These are phyloP conservation scores for Beauveria bassiana DNA, from an alignment of 2,329 filamentous ascomycete genomes.

Conservation along the genomic window DNA sequence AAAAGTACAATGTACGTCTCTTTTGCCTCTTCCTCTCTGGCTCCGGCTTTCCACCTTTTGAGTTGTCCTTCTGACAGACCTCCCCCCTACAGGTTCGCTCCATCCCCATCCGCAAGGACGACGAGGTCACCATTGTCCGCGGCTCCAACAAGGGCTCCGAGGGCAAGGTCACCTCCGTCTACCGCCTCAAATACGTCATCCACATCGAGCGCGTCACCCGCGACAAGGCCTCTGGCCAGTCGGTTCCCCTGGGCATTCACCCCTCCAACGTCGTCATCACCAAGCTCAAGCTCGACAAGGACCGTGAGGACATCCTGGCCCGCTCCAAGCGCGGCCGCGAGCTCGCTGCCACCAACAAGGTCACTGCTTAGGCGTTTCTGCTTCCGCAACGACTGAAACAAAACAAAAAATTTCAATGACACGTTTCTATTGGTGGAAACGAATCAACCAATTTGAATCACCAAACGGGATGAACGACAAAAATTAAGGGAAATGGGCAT, in stretches of 20 bases:
- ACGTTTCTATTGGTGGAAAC: slow-evolving; percentile 17
- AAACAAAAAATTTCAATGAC: slow-evolving; percentile 13
- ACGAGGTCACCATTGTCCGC: slow-evolving; percentile 88
- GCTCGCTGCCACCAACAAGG: slow-evolving; percentile 64
- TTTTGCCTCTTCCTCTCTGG: not conserved
- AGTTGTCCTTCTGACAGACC: not conserved
- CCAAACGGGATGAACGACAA: slow-evolving; percentile 9
- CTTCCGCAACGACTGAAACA: slow-evolving; percentile 14
- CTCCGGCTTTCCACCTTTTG: not conserved
- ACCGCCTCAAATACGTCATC: slow-evolving; percentile 96
- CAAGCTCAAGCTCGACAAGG: slow-evolving; percentile 98
- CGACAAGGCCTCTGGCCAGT: slow-evolving; percentile 96
- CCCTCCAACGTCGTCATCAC: slow-evolving; percentile 96
- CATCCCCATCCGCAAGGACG: slow-evolving; percentile 96
- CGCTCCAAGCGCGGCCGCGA: slow-evolving; percentile 76
- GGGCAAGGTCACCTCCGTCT: slow-evolving; percentile 96
- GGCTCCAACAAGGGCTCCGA: slow-evolving; percentile 95
- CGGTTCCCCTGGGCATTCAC: slow-evolving; percentile 88
- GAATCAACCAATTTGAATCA: slow-evolving; percentile 12
- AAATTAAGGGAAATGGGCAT: slow-evolving; percentile 26
- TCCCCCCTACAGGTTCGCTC: slow-evolving; percentile 62
- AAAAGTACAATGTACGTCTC: slow-evolving; percentile 90
- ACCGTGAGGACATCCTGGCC: slow-evolving; percentile 81
- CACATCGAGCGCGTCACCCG: slow-evolving; percentile 95
- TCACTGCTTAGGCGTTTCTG: slow-evolving; percentile 40